Evolutionary conservation across 139 green algal genomes (phyloP).

Genomic region (Astrephomene gubernaculifera): DNA sequence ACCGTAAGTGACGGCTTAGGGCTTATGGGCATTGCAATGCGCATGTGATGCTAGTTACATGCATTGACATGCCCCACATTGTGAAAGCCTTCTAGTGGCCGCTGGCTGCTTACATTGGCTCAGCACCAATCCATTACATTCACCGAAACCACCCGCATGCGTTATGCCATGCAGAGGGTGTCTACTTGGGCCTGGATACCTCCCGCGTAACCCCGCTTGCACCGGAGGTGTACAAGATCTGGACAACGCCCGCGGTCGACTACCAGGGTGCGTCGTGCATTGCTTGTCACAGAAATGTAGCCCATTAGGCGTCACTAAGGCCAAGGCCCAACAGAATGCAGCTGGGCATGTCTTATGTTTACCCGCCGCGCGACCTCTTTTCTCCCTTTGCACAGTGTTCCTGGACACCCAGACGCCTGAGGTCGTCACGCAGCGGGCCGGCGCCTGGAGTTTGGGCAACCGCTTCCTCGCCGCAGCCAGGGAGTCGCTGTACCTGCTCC

Average conservation of each 20-base stretch:
- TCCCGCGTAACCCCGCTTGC: not conserved
- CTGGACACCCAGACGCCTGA: not conserved
- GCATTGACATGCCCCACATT: too few relatives aligned
- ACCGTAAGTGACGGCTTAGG: constrained; percentile 13
- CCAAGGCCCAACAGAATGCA: too few relatives aligned
- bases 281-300: not conserved
- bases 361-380: not conserved
- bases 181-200: constrained; percentile 6
- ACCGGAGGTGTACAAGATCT: constrained; percentile 3
- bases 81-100: not conserved
- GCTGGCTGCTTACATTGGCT: not conserved
- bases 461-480: constrained; percentile 30
- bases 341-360: too few relatives aligned
- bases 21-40: too few relatives aligned
- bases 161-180: constrained; percentile 1
- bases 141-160: too few relatives aligned
- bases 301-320: not conserved
- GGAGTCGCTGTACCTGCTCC: constrained; percentile 12
- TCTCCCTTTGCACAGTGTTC: not conserved
- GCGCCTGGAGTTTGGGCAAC: constrained; percentile 30
- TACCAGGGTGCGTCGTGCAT: constrained; percentile 9
- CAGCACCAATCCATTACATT: not conserved
- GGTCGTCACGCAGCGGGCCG: not conserved
- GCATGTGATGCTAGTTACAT: too few relatives aligned
- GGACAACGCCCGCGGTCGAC: not conserved